These are phyloP conservation scores for Colletotrichum tropicale DNA, from an alignment of 2,329 filamentous ascomycete species.

Conservation along the genomic window DNA sequence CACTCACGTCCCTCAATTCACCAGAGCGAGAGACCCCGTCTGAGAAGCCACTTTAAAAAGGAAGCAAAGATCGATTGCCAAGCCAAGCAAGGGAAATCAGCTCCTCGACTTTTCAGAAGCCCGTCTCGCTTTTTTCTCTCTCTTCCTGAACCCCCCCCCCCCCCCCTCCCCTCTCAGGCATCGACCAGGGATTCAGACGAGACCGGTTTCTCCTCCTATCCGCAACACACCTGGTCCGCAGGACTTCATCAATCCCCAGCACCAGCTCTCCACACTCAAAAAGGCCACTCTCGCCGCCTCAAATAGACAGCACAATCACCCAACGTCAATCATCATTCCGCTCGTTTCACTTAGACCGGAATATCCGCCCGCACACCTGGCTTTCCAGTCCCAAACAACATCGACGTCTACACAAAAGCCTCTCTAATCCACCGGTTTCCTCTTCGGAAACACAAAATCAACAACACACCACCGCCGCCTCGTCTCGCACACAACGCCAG, in stretches of 20 bases:
- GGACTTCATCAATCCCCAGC: neutral
- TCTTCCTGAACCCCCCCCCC: too few species aligned
- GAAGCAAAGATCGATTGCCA: constrained; percentile 6
- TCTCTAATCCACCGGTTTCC: neutral
- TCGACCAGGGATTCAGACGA: neutral
- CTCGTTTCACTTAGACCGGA: constrained; percentile 4
- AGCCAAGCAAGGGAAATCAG: constrained; percentile 20
- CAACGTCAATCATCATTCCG: neutral
- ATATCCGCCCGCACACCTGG: neutral
- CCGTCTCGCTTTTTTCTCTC: neutral
- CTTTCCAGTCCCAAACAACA: neutral
- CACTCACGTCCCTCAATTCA: neutral
- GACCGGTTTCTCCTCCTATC: neutral
- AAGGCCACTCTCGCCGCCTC: neutral
- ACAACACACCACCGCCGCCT: neutral
- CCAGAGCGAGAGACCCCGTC: neutral
- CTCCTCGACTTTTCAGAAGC: constrained; percentile 6
- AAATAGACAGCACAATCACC: neutral
- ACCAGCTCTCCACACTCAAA: constrained; percentile 3
- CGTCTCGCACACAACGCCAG: neutral
- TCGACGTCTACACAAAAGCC: neutral
- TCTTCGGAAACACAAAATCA: neutral
- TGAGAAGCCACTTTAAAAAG: neutral
- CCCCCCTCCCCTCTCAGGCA: neutral
- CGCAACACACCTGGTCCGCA: neutral